Evolutionary conservation across 2,329 filamentous ascomycete genomes (phyloP).

Genomic region (Seiridium unicorne): DNA sequence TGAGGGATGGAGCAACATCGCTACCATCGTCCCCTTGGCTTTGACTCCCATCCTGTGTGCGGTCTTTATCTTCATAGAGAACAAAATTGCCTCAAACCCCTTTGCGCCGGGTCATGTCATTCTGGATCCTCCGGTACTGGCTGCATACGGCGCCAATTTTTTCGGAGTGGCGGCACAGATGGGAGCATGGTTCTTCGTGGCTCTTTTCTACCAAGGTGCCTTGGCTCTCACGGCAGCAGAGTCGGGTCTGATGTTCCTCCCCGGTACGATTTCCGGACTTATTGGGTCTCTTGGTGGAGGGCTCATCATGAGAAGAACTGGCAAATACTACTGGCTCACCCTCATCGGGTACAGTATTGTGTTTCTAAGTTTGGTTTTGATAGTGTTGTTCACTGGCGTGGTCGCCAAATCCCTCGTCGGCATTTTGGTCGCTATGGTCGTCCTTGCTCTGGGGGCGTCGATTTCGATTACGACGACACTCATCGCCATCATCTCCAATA

Average conservation of each 20-base stretch:
- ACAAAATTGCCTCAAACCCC: conserved; percentile 64
- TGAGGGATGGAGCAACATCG: conserved; percentile 59
- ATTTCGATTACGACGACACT: conserved; percentile 70
- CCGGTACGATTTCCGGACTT: conserved; percentile 62
- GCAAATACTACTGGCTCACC: conserved; percentile 70
- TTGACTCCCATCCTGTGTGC: conserved; percentile 58
- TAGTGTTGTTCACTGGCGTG: conserved; percentile 57
- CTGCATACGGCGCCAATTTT: conserved; percentile 71
- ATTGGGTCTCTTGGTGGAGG: conserved; percentile 64
- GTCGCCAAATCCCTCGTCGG: conserved; percentile 45
- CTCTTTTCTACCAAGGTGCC: conserved; percentile 75
- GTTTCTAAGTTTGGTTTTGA: conserved; percentile 50
- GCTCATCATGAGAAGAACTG: conserved; percentile 66
- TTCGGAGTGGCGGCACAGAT: conserved; percentile 61
- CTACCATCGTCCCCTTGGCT: conserved; percentile 57
- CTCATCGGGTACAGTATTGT: conserved; percentile 53
- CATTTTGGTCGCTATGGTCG: conserved; percentile 55
- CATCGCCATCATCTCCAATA: conserved; percentile 70
- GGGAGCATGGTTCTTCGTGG: conserved; percentile 68
- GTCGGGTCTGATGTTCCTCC: conserved; percentile 66
- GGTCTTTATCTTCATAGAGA: conserved; percentile 68
- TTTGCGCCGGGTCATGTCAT: conserved; percentile 76
- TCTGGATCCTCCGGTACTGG: conserved; percentile 63
- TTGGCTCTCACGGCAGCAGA: conserved; percentile 61
- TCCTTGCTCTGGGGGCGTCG: conserved; percentile 41